Base-by-base conservation (phyloP, 345 rosid genomes). In the Populus pruinosa region DNA sequence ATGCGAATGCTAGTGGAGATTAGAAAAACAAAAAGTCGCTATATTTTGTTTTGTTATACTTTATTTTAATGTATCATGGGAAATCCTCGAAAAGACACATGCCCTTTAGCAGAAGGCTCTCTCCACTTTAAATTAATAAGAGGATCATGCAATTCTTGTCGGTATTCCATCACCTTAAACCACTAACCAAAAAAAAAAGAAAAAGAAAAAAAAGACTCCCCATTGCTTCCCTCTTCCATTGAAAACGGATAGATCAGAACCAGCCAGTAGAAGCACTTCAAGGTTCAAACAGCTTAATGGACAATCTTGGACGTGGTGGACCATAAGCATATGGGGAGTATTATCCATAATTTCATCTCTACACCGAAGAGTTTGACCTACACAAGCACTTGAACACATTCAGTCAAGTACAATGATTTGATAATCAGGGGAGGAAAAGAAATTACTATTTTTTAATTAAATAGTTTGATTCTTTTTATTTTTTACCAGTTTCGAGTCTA, bases 1-100 rank as follows among this genome's bases (percentile, higher is more conserved):
- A 43, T 41, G 49, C 18, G 11, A 67, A 35, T 49, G 33, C 5
- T 75, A 75, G 77, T 75, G 78, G 78, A 75, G 43, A 75, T 31
- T 0, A 53, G 27, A 55, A 55, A 78, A 11, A 35, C 53, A 43
- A 76, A 73, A 78, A 76, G 82, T 81, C 79, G 69, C 74, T 65
- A 59, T 17, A 67, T 77, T 77, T 73, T 81, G 80, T 76, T 72
- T 72, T 69, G 16, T 33, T 66, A 20, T 21, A 3, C 31, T 47
- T 16, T 75, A 49, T 7, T 36, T 29, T 64, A 18, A 18, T 65
- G 2, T 20, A 49, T 66, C 67, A 47, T 75, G 71, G 68, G 5
- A 62, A n/a, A 23, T 55, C 75, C 66, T 33, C 21, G 27, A 39
- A 67, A 65, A 75, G 63, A 59, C 4, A 74, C 44, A 20, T 10